phyloP scores from a whole-genome alignment of 2,329 filamentous ascomycete species.

The Thielaviopsis musarum region DNA sequence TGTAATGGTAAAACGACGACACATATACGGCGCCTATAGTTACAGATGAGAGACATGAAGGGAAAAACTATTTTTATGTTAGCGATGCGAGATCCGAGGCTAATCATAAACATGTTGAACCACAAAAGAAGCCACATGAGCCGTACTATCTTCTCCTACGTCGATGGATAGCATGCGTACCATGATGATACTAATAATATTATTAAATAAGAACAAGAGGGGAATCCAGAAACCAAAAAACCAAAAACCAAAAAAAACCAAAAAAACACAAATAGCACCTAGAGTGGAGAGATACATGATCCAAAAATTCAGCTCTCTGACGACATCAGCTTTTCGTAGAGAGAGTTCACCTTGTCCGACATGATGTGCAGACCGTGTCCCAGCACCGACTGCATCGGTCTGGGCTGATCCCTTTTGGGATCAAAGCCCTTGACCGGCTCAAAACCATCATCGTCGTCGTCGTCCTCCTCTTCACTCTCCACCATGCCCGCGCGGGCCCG shows the following conservation, averaged over 20 bases:
- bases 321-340: background rate
- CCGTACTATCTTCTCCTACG: background rate
- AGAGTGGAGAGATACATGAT: background rate
- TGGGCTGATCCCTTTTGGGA: background rate
- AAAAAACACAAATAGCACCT: background rate
- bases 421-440: constrained; percentile 8
- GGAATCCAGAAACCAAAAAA: background rate
- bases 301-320: background rate
- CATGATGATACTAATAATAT: background rate
- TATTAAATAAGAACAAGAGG: background rate
- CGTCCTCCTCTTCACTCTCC: background rate
- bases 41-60: background rate
- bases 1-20: background rate
- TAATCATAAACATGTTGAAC: background rate
- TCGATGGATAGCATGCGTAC: too few species aligned
- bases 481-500: background rate
- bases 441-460: constrained; percentile 6
- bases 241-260: background rate
- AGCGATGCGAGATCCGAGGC: background rate
- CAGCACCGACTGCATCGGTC: background rate
- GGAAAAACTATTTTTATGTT: background rate
- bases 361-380: background rate
- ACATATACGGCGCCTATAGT: background rate
- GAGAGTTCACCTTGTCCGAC: background rate
- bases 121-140: background rate